Base-by-base conservation (phyloP, 257 asterid species). In the Jacaranda copaia region DNA sequence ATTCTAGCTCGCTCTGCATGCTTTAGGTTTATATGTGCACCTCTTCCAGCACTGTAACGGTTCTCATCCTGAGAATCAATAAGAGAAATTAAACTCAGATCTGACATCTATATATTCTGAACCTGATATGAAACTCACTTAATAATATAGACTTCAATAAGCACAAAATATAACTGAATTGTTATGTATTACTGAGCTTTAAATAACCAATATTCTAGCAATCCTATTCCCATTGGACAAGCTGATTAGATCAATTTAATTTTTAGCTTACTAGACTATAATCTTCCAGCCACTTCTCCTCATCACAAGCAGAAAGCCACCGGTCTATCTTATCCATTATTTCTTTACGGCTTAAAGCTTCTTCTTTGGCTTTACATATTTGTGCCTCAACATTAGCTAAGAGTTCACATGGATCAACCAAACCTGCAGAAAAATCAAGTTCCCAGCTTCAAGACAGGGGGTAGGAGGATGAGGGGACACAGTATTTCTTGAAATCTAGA, bases 301-400 rank as follows among this genome's bases (percentile, higher is more conserved):
- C 99, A 42, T 91, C 96, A 66, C 98, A 95, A n/a, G 97, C 95
- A 77, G 90, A 83, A 82, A 95, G 98, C 99, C 99, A 95, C 19
- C 92, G 75, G 77, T 88, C 93, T 72, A 95, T 93, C 83, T 84
- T 93, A 14, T 89, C 97, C 87, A 84, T 91, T 69, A 95, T 91
- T 66, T 93, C 98, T 80, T 85, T 89, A 55, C 98, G 94, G 87
- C 93, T 89, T 57, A 84, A 89, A 76, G 93, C 93, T 88, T 95
- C 99, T 8, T 87, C 89, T 79, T 84, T 95, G 56, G 80, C 89
- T 79, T 86, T 91, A 71, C 56, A 81, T 81, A 95, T 92, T 80
- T 93, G 99, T 12, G 92, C 83, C 84, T 95, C 99, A 59, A 95
- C 87, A 85, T 88, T 93, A 48, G 94, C 84, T 52, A 95, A 83